A percentile compares a stretch with the other conserved stretches of the same genome.
phyloP scores from a whole-genome alignment of 768 basidiomycete genomes.

The Nidularia pulvinata region DNA sequence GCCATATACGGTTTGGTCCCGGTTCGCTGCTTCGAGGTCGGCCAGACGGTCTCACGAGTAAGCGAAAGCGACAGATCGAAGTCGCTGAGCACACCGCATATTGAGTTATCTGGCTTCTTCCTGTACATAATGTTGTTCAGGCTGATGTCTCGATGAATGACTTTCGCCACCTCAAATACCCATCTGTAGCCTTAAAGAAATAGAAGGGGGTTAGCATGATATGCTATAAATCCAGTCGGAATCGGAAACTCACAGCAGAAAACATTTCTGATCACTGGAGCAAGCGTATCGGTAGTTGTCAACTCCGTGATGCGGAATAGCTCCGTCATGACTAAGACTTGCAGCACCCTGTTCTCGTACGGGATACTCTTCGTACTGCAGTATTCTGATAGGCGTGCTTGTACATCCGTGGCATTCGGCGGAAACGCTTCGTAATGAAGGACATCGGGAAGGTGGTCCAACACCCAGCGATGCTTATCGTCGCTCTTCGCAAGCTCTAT shows the following conservation, averaged over 20 bases:
- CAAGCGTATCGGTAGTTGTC: too few relatives aligned
- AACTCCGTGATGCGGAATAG: slow-evolving; percentile 1
- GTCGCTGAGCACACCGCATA: slow-evolving; percentile 13
- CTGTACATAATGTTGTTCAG: slow-evolving; percentile 16
- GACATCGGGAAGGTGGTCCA: slow-evolving; percentile 1
- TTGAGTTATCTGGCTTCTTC: neutral
- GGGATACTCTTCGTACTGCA: too few relatives aligned
- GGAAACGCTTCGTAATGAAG: neutral
- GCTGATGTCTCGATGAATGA: slow-evolving; percentile 20
- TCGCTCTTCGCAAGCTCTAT: neutral
- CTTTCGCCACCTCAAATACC: slow-evolving; percentile 2
- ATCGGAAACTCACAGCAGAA: too few relatives aligned
- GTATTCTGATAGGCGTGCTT: neutral
- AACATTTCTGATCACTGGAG: too few relatives aligned
- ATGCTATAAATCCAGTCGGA: too few relatives aligned
- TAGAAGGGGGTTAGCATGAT: too few relatives aligned
- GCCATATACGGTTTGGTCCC: slow-evolving; percentile 10
- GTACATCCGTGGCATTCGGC: neutral
- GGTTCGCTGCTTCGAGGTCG: slow-evolving; percentile 8
- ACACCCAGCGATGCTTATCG: neutral
- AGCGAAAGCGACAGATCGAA: slow-evolving; percentile 7
- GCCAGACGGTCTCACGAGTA: neutral
- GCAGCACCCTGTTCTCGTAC: neutral
- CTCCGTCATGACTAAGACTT: slow-evolving; percentile 1
- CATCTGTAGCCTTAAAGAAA: slow-evolving; percentile 3